Conservation (phyloP, 768 basidiomycete genomes). For the Amanita muscaria region DNA sequence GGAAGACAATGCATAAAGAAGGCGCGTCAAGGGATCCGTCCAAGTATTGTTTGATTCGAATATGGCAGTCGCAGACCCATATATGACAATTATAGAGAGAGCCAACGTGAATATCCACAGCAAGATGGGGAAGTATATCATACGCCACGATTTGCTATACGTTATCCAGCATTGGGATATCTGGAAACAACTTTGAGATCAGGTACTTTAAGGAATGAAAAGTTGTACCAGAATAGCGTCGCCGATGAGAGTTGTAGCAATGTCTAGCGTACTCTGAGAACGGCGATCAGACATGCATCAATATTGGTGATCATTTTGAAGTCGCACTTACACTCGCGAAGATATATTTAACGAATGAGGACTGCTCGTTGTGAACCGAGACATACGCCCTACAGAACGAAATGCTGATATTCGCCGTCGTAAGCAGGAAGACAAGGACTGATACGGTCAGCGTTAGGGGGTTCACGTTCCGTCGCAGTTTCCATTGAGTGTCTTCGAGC, state of each 20-base stretch:
- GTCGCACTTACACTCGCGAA: not conserved
- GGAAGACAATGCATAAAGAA: not conserved
- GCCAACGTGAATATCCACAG: not conserved
- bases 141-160: not conserved
- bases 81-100: not conserved
- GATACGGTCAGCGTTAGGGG: not conserved
- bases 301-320: not conserved
- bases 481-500: not conserved
- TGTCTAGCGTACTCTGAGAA: not conserved
- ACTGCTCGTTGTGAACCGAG: not conserved
- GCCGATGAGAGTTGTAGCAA: not conserved
- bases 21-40: not conserved
- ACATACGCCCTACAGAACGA: not conserved
- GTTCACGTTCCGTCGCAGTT: not conserved
- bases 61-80: not conserved
- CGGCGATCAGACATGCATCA: too few species aligned
- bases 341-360: not conserved
- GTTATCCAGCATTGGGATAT: not conserved
- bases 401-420: not conserved
- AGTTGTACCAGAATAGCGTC: constrained; percentile 1
- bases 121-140: not conserved
- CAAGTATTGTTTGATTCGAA: not conserved
- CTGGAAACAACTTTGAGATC: not conserved
- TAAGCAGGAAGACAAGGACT: not conserved
- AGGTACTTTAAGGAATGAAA: not conserved